Evolutionary conservation across 371 early-diverging fungal species (phyloP).

Genomic region (Coemansia sp.): DNA sequence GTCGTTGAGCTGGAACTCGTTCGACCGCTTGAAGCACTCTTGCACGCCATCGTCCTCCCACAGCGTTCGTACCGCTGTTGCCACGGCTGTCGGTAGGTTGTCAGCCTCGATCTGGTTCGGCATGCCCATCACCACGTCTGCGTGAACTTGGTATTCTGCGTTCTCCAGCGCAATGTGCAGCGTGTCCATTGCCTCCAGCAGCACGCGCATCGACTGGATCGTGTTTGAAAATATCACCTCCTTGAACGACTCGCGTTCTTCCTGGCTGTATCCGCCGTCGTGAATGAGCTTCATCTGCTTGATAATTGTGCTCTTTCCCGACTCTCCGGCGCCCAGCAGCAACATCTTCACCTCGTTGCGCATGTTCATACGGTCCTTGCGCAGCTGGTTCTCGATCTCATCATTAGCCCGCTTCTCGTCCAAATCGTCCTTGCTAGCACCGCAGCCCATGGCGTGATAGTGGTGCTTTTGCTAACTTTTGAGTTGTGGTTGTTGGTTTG

Average conservation of each 20-base stretch:
- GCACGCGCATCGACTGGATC: slow-evolving; percentile 91
- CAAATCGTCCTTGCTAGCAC: slow-evolving; percentile 77
- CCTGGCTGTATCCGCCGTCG: slow-evolving; percentile 81
- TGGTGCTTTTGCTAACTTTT: neutral
- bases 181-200: slow-evolving; percentile 87
- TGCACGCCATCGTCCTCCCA: slow-evolving; percentile 84
- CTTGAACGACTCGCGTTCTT: slow-evolving; percentile 85
- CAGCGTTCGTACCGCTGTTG: slow-evolving; percentile 71
- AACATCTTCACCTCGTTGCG: slow-evolving; percentile 94
- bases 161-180: slow-evolving; percentile 70
- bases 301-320: slow-evolving; percentile 93
- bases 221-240: slow-evolving; percentile 93
- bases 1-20: slow-evolving; percentile 88
- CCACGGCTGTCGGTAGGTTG: slow-evolving; percentile 71
- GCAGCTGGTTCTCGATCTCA: slow-evolving; percentile 86
- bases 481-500: neutral
- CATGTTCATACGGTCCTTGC: slow-evolving; percentile 70
- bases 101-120: slow-evolving; percentile 84
- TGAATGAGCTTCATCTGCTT: slow-evolving; percentile 98
- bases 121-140: slow-evolving; percentile 70
- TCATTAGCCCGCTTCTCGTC: slow-evolving; percentile 81
- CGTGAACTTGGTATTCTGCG: slow-evolving; percentile 63
- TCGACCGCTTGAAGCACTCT: slow-evolving; percentile 77
- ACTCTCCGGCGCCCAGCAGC: slow-evolving; percentile 95
- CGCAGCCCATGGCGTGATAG: slow-evolving; percentile 80